A percentile compares a stretch with the other conserved stretches of the same genome.
phyloP scores from a whole-genome alignment of 495 filamentous ascomycete species.

The Penicillium alfredii region DNA sequence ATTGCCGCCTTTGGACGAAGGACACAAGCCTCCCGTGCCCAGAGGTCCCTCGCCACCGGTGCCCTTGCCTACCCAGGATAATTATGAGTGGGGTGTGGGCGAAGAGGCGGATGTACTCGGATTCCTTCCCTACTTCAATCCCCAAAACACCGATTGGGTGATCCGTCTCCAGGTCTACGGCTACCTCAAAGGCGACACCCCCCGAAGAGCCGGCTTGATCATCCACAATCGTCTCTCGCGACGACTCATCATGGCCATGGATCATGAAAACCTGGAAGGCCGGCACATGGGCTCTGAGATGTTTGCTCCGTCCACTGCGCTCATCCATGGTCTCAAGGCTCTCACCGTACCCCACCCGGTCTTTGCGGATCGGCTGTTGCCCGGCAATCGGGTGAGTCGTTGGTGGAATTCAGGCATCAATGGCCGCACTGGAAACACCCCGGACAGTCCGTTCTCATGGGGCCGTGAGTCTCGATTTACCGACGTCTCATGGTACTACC shows the following conservation, averaged over 20 bases:
- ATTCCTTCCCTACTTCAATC: constrained; percentile 59
- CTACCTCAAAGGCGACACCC: constrained; percentile 29
- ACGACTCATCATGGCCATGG: constrained; percentile 56
- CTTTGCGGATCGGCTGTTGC: constrained; percentile 58
- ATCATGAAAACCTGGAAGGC: constrained; percentile 42
- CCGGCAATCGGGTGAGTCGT: too few species aligned
- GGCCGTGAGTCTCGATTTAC: too few species aligned
- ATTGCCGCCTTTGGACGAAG: too few species aligned
- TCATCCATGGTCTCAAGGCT: constrained; percentile 61
- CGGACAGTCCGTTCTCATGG: too few species aligned
- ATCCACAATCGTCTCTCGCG: constrained; percentile 53
- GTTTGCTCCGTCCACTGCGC: constrained; percentile 53
- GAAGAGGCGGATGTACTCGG: constrained; percentile 71
- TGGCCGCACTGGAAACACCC: too few species aligned
- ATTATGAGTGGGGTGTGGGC: constrained; percentile 61
- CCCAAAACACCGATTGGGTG: constrained; percentile 52
- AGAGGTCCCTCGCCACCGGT: too few species aligned
- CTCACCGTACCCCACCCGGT: constrained; percentile 47
- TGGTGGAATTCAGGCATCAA: too few species aligned
- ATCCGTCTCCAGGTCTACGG: constrained; percentile 49
- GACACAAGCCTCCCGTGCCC: too few species aligned
- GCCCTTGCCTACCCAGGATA: too few species aligned
- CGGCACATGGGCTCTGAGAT: constrained; percentile 61
- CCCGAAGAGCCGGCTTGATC: constrained; percentile 55
- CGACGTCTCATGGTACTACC: too few species aligned